Evolutionary conservation across 345 rosid genomes (phyloP), one percentile per base, ranked within the genome.

Genomic region (Odontarrhena argentea): DNA sequence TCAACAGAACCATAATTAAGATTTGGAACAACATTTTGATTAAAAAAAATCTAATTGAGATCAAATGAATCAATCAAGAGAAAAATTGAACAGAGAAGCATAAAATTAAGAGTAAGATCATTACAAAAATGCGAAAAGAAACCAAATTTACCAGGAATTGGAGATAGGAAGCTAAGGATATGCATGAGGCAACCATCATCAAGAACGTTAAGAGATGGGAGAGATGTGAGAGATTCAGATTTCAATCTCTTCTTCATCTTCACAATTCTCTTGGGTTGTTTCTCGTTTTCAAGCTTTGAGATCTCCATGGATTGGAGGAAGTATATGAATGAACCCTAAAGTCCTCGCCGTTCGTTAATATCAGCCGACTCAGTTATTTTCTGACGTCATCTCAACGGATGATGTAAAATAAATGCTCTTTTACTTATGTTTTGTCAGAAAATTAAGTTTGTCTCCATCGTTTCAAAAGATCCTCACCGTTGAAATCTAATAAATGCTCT

Each of bases 181-280:
- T 87, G 99, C 99, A 94, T 91, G 64, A 94, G 97, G 72, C 95
- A 87, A 18, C 97, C 99, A 82, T 94, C 99, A 70, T 94, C 99
- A 13, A 94, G 92, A 79, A 60, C 84, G 83, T 82, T 91, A 30
- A 94, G 80, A 62, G 78, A 64, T 15, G 78, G 10, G 60, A 75
- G 61, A 18, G 22, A 18, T 18, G 22, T 6, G 36, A 32, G 6
- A 28, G 57, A 56, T 35, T 64, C 46, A 8, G 15, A 18, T 51
- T 65, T 58, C 52, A 37, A 22, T 59, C 56, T 64, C 59, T 44
- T 70, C 63, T 63, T 57, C 68, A 51, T 70, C 52, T 38, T 75
- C 25, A 61, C 10, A 24, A 68, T 46, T 55, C 34, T 56, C 46
- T 46, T 41, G 10, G 37, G 56, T 25, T 45, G 55, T 10, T 9